Evolutionary conservation across 192 early-diverging fungal species (phyloP).

Genomic region (Coemansia sp.): DNA sequence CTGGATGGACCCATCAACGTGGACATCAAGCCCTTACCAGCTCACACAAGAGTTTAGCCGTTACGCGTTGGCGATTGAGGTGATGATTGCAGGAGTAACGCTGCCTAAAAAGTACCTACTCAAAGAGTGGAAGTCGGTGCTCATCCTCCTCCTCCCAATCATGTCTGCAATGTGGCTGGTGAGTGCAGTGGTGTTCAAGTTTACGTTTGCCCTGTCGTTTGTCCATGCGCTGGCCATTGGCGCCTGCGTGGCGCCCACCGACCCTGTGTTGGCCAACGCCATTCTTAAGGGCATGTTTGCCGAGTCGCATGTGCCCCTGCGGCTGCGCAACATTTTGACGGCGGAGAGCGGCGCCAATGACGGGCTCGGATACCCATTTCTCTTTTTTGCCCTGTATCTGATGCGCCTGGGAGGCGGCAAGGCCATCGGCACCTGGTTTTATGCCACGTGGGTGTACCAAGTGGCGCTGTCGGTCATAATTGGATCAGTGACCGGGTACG

Average conservation of each 20-base stretch:
- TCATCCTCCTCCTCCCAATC: slow-evolving; percentile 72
- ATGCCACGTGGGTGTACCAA: slow-evolving; percentile 74
- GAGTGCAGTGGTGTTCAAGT: slow-evolving; percentile 64
- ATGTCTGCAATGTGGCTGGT: slow-evolving; percentile 81
- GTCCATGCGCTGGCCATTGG: slow-evolving; percentile 73
- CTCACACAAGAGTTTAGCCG: slow-evolving; percentile 72
- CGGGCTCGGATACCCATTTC: slow-evolving; percentile 81
- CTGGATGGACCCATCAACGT: slow-evolving; percentile 64
- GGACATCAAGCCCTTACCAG: slow-evolving; percentile 52
- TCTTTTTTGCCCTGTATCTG: slow-evolving; percentile 74
- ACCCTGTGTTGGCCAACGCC: slow-evolving; percentile 91
- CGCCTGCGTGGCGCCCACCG: slow-evolving; percentile 86
- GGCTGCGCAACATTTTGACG: slow-evolving; percentile 69
- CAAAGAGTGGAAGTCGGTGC: slow-evolving; percentile 63
- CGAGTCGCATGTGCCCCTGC: slow-evolving; percentile 78
- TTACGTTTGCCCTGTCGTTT: slow-evolving; percentile 52
- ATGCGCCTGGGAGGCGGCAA: slow-evolving; percentile 55
- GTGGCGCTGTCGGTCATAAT: slow-evolving; percentile 67
- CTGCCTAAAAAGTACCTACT: slow-evolving; percentile 76
- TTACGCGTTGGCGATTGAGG: slow-evolving; percentile 77
- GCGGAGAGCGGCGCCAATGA: slow-evolving; percentile 89
- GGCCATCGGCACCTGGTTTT: slow-evolving; percentile 79
- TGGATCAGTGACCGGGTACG: slow-evolving; percentile 68
- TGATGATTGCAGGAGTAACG: slow-evolving; percentile 81
- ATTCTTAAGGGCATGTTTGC: slow-evolving; percentile 94